Base-by-base conservation (phyloP, 306 rosid genomes). In the apple (Malus domestica) region DNA sequence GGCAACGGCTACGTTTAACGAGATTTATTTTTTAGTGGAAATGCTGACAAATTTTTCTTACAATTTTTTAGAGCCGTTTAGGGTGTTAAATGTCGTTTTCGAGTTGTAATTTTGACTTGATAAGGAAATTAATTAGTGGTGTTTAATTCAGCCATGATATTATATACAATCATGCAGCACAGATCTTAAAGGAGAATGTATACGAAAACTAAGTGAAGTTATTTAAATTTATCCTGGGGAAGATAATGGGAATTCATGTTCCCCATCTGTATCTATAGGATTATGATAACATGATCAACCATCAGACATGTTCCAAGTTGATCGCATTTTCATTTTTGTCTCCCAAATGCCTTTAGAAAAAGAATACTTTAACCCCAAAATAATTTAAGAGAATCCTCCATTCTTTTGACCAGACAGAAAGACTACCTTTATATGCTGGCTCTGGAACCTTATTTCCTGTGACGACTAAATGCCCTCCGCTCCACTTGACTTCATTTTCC, bases 341-440 rank as follows among this genome's bases (percentile, higher is more conserved):
- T 32, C 79, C 80, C 74, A 70, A 32, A 45, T 60, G 74, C 29
- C 35, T 73, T 76, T 66, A 52, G 71, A 71, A 85, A 87, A 27
- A 65, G 11, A 75, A 69, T 80, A 60, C 70, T 83, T 83, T 83
- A 59, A 59, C 49, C 79, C 73, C 51, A 33, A 61, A 65, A 78
- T 80, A 77, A 74, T 33, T 33, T 70, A 76, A 59, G 68, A 72
- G 84, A 81, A 79, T 77, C 83, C 22, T 78, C 70, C 76, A 77
- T 85, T 66, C 79, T 85, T 85, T 85, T 83, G 84, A 83, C 89
- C 75, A 38, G 25, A 76, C 51, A 44, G 27, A 49, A 65, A 52
- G 32, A 64, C 3, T n/a, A 60, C 57, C 64, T 74, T 60, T 54
- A 68, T 49, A 62, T 40, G 75, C 79, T 72, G 60, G 65, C 71